Percentiles rank a stretch among this genome's conserved stretches.
phyloP scores from a whole-genome alignment of 176 grass and related monocot genomes.

The Zizania latifolia region DNA sequence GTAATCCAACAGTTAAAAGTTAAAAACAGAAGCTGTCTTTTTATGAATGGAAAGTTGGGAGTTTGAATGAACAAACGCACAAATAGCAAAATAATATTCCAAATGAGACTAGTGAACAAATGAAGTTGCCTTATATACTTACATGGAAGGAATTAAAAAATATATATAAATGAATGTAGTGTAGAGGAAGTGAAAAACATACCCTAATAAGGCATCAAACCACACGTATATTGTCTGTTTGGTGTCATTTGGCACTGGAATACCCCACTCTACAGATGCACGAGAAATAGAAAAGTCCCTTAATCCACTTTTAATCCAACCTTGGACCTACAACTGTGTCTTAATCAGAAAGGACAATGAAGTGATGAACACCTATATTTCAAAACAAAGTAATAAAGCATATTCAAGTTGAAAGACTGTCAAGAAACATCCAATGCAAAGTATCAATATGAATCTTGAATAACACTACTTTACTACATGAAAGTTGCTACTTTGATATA shows the following conservation, averaged over 20 bases:
- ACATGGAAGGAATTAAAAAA: conserved; percentile 13
- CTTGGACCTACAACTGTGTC: conserved; percentile 84
- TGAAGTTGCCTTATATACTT: conserved; percentile 16
- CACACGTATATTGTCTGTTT: conserved; percentile 98
- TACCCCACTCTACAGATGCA: conserved; percentile 94
- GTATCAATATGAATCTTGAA: not conserved
- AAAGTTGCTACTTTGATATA: not conserved
- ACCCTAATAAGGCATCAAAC: conserved; percentile 99
- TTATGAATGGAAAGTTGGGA: not conserved
- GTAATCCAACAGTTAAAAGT: not conserved
- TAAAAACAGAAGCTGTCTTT: not conserved
- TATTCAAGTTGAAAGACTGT: conserved; percentile 4
- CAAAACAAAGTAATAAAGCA: conserved; percentile 12
- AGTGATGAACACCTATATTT: not conserved
- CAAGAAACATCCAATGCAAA: conserved; percentile 1
- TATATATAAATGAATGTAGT: not conserved
- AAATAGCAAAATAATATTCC: not conserved
- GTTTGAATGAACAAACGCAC: not conserved
- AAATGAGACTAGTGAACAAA: conserved; percentile 1
- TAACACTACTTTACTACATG: not conserved
- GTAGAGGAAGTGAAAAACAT: conserved; percentile 30
- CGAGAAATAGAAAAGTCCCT: conserved; percentile 96
- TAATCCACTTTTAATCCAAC: conserved; percentile 93
- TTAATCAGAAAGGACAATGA: conserved; percentile 36
- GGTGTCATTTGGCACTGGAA: conserved; percentile 86